Base-by-base conservation (phyloP, 2,329 filamentous ascomycete species). In the Pseudocercospora vitis region DNA sequence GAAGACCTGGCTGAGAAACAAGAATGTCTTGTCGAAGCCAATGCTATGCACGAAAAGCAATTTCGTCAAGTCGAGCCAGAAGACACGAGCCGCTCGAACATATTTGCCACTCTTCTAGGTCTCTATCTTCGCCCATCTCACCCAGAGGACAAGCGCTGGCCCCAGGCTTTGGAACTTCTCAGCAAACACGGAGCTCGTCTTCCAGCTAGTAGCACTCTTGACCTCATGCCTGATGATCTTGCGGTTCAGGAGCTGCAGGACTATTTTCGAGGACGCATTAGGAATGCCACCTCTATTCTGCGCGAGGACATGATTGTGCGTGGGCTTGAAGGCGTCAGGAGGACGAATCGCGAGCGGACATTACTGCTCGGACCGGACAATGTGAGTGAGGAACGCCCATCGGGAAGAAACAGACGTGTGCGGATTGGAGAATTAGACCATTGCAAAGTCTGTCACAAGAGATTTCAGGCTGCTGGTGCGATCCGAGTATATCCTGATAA, bases 221-320 rank as follows among this genome's bases (percentile, higher is more conserved):
- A 87, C 16, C 80, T 99, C 18, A 91, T 99, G 39, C 94, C 94
- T 0, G 82, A 89, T 55, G 78, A 82, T 3, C 81, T 97, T 6
- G 86, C 90, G 0, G 83, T 97, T 6, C 77, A 81, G 31, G 83
- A 94, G 53, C 81, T 99, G 0, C 88, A 91, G 65, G 87, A 87
- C 11, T 99, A 99, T 73, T 97, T 99, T 78, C 84, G 86, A 31
- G 91, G 91, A 8, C 86, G 92, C 18, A 96, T 97, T 65, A 85
- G 94, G 16, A 85, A 86, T 8, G 90, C 90, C 48, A 96, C 91
- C 64, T 88, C 85, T 19, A 80, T 88, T 1, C 80, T 94, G 55
- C 92, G 91, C 63, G 86, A 94, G 71, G 84, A 86, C 26, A 83
- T 88, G 23, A 85, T 99, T 23, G 82, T 91, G 2, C 83, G 87